Conservation (phyloP, 2,329 filamentous ascomycete genomes). For the Colletotrichum acutatum region DNA sequence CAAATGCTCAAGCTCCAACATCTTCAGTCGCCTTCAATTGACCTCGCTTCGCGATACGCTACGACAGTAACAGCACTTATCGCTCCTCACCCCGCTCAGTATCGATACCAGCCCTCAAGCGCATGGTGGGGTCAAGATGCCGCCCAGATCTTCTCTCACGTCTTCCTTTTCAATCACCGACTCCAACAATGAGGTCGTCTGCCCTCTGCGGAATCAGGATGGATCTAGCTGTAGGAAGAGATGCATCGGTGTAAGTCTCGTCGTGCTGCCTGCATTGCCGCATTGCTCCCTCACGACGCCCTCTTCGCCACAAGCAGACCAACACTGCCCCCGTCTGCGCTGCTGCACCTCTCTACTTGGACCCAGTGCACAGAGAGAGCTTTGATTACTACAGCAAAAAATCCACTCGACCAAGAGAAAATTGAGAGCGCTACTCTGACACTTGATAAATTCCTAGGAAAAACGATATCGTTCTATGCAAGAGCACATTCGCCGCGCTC, state of each 20-base stretch:
- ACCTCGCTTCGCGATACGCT: slow-evolving; percentile 37
- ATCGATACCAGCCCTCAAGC: slow-evolving; percentile 44
- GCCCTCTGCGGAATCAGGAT: slow-evolving; percentile 95
- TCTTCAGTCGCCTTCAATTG: slow-evolving; percentile 46
- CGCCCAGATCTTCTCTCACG: slow-evolving; percentile 86
- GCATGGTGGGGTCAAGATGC: slow-evolving; percentile 80
- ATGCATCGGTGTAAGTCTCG: slow-evolving; percentile 91
- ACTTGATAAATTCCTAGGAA: slow-evolving; percentile 68
- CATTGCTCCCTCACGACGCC: slow-evolving; percentile 11
- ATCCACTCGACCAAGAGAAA: slow-evolving; percentile 9
- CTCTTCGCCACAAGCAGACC: slow-evolving; percentile 18
- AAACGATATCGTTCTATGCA: slow-evolving; percentile 99
- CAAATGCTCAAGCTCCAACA: slow-evolving; percentile 33
- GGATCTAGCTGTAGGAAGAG: slow-evolving; percentile 96
- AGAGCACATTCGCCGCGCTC: slow-evolving; percentile 97
- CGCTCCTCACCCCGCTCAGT: slow-evolving; percentile 47
- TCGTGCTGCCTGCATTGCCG: background rate
- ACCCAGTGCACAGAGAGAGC: slow-evolving; percentile 16
- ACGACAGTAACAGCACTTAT: slow-evolving; percentile 40
- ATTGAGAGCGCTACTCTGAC: slow-evolving; percentile 37
- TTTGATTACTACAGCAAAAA: slow-evolving; percentile 19
- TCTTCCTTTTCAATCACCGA: slow-evolving; percentile 93
- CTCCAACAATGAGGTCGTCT: slow-evolving; percentile 95
- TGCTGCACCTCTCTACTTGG: slow-evolving; percentile 2
- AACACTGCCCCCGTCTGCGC: background rate